Evolutionary conservation across 352 stramenopile species (phyloP), one percentile per base, ranked within the genome.

Genomic region (Globisporangium rhizosaccharum): DNA sequence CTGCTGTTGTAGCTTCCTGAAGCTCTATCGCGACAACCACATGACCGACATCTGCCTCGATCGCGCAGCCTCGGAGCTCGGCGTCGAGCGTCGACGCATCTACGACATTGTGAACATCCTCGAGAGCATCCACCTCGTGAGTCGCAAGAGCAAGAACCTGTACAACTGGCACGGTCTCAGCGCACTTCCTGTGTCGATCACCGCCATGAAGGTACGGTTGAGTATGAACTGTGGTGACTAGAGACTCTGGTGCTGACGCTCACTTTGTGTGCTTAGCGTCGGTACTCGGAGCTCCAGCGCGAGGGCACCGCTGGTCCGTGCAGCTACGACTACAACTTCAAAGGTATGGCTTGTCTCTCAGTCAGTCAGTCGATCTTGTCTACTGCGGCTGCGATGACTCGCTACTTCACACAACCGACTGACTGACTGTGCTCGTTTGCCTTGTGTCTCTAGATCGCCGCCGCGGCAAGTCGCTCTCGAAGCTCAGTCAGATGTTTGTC

Each of bases 81-180:
- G 87, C 2, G 94, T 98, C 0, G 95, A 98, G 67, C 81, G 96
- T 46, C 79, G 96, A 44, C 76, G 96, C 18, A 98, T 99, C 54
- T 99, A 99, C 67, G 96, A 99, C 71, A 97, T 99, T 46, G 94
- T 99, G 51, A 99, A 99, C 68, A 98, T 99, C 69, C 77, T 99
- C 30, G 96, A 98, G 67, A 96, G 87, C 52, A 89, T 99, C 44
- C 79, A 94, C 36, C 87, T 99, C 28, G 93, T 98, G 6, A 94
- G 80, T 30, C 90, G 96, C n/a, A 94, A 98, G 61, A 94, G 90
- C 59, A 98, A 98, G 72, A 99, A 98, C 63, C 84, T 96, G 2
- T 99, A 99, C 79, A 90, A 92, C 51, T 96, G 87, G 87, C 84
- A 96, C 53, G 87, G 87, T 11, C 61, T 93, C 9, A 57, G 66